Evolutionary conservation across 495 filamentous ascomycete genomes (phyloP), one percentile per base, ranked within the genome.

Genomic region (Jackrogersella minutella): DNA sequence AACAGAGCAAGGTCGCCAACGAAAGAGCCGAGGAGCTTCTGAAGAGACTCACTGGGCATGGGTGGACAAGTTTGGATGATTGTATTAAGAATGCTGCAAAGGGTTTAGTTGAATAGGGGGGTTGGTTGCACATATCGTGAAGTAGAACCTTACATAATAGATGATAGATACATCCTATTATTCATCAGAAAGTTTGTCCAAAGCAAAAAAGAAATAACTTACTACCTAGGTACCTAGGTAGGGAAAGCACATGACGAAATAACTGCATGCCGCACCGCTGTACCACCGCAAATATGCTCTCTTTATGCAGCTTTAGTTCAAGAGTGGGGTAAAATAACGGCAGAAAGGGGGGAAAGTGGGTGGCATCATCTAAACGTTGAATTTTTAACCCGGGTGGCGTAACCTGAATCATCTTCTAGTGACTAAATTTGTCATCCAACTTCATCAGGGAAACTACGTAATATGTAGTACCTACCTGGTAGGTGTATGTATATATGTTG

Each of bases 1-100:
- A 66, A 19, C 28, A 41, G 31, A 69, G 66, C 52, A 70, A 52
- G 22, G 62, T 70, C 8, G 17, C 62, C 6, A 73, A 64, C 24
- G 57, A 66, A 62, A 66, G 62, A 19, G 62, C 58, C 2, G 62
- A 66, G 41, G 62, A 59, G 28, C 41, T 73, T 24, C 43, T 70
- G 5, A 66, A 64, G 66, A 60, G 70, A 51, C 30, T 63, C 3
- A 64, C 51, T 3, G 66, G 58, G 0, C 57, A 67, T 33, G 66
- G 55, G 11, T 70, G 66, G 66, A 69, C 24, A 14, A 64, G 57
- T n/a, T 39, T 72, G 16, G 56, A 62, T 28, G 58, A 68, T 0
- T 52, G 53, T n/a, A 14, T 72, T 2, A 37, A 14, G 19, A 52
- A 47, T 19, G 34, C 44, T 19, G 34, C 47, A 13, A 36, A 46